Percentiles rank a stretch among this genome's conserved stretches.
These are phyloP conservation scores for Tuber indicum DNA, from an alignment of 495 filamentous ascomycete genomes.

Conservation along the genomic window DNA sequence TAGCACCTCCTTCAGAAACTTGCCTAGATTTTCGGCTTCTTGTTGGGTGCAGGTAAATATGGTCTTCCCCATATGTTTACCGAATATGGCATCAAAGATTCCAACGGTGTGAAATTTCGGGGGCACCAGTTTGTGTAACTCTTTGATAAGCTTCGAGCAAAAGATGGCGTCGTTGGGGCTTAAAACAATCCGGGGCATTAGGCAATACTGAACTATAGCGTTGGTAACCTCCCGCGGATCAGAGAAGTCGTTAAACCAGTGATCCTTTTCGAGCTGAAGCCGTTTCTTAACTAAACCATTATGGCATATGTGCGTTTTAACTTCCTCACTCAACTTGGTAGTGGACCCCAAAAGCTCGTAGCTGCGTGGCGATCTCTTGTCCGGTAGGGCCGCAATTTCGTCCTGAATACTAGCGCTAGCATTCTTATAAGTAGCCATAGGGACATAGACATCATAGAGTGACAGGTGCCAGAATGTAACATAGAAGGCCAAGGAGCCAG, in stretches of 20 bases:
- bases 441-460: slow-evolving; percentile 69
- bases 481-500: slow-evolving; percentile 67
- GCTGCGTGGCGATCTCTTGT: slow-evolving; percentile 60
- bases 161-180: slow-evolving; percentile 83
- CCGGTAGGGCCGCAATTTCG: slow-evolving; percentile 55
- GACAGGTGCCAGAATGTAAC: slow-evolving; percentile 90
- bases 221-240: slow-evolving; percentile 64
- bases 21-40: slow-evolving; percentile 84
- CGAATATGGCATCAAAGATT: slow-evolving; percentile 76
- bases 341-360: slow-evolving; percentile 55
- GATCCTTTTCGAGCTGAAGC: slow-evolving; percentile 66
- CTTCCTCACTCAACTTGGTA: slow-evolving; percentile 61
- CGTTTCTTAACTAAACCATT: slow-evolving; percentile 59
- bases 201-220: slow-evolving; percentile 77
- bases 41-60: slow-evolving; percentile 82
- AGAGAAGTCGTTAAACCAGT: slow-evolving; percentile 63
- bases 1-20: slow-evolving; percentile 75
- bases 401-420: slow-evolving; percentile 60
- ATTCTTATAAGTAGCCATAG: slow-evolving; percentile 63
- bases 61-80: slow-evolving; percentile 64
- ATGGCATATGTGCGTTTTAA: slow-evolving; percentile 58
- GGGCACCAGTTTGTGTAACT: slow-evolving; percentile 71
- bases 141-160: slow-evolving; percentile 74
- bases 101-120: slow-evolving; percentile 82
- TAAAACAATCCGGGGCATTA: slow-evolving; percentile 75